Evolutionary conservation across 495 filamentous ascomycete species (phyloP).

Genomic region (Chaetomium fimeti): DNA sequence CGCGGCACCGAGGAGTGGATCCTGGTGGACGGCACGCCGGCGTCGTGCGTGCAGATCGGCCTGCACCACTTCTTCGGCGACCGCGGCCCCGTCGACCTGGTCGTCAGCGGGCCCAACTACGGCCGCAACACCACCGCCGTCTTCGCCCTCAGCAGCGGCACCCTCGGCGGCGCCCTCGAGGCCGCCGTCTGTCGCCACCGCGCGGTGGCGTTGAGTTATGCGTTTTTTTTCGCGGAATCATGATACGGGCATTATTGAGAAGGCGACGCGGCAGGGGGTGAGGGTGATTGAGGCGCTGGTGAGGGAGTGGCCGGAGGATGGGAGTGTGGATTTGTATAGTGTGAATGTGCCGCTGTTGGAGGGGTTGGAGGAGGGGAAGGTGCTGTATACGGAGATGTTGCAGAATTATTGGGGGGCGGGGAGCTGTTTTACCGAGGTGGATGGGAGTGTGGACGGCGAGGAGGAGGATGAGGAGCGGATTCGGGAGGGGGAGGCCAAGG

Average conservation of each 20-base stretch:
- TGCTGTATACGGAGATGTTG: conserved; percentile 77
- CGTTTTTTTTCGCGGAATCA: conserved; percentile 81
- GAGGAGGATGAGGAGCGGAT: conserved; percentile 65
- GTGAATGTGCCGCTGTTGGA: conserved; percentile 83
- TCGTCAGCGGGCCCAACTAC: conserved; percentile 91
- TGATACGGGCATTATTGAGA: conserved; percentile 72
- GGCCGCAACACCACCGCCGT: conserved; percentile 90
- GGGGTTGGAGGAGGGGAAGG: conserved; percentile 62
- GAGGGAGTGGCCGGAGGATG: conserved; percentile 66
- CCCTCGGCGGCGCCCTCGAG: conserved; percentile 87
- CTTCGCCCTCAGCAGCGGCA: conserved; percentile 86
- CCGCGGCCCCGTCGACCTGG: conserved; percentile 75
- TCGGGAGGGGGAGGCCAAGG: conserved; percentile 57
- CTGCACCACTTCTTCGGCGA: conserved; percentile 82
- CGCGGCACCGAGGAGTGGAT: conserved; percentile 83
- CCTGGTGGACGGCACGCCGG: conserved; percentile 83
- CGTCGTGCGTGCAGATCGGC: conserved; percentile 85
- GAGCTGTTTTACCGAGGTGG: conserved; percentile 77
- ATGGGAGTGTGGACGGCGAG: conserved; percentile 57
- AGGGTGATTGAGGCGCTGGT: conserved; percentile 74
- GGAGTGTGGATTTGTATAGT: conserved; percentile 71
- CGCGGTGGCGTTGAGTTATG: conserved; percentile 81
- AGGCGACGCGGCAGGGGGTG: conserved; percentile 67
- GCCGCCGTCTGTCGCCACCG: conserved; percentile 77
- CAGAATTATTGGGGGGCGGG: conserved; percentile 81